phyloP scores from a whole-genome alignment of 345 rosid species.

The Brassica incana region DNA sequence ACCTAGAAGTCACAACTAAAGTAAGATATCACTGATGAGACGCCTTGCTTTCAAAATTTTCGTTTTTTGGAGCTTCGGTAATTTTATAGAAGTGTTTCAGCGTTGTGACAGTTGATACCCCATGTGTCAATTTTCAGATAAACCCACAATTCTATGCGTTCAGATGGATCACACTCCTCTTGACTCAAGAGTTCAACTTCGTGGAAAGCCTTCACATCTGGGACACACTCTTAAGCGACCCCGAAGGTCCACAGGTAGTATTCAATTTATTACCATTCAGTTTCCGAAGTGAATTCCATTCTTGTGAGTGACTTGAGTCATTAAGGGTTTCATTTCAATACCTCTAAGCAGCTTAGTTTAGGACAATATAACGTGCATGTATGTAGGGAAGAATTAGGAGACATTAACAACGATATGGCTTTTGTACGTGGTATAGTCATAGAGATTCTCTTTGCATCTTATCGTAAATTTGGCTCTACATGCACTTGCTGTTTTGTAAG shows the following conservation, averaged over 20 bases:
- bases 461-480: background rate
- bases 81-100: background rate
- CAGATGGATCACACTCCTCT: slow-evolving; percentile 96
- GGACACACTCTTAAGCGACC: slow-evolving; percentile 93
- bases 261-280: background rate
- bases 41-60: background rate
- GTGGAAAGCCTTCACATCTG: slow-evolving; percentile 90
- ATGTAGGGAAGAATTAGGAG: background rate
- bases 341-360: background rate
- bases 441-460: background rate
- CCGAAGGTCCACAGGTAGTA: slow-evolving; percentile 89
- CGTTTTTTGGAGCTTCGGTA: background rate
- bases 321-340: background rate
- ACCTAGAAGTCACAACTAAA: slow-evolving; percentile 90
- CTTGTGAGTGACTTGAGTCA: background rate
- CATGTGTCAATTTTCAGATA: slow-evolving; percentile 55
- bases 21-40: slow-evolving; percentile 45
- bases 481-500: background rate
- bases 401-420: background rate
- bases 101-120: slow-evolving; percentile 10
- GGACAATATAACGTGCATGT: slow-evolving; percentile 1
- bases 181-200: slow-evolving; percentile 94
- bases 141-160: slow-evolving; percentile 98
- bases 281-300: background rate
- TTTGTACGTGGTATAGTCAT: background rate